Evolutionary conservation across 768 basidiomycete genomes (phyloP), one percentile per base, ranked within the genome.

Genomic region (Tulasnella sp.): DNA sequence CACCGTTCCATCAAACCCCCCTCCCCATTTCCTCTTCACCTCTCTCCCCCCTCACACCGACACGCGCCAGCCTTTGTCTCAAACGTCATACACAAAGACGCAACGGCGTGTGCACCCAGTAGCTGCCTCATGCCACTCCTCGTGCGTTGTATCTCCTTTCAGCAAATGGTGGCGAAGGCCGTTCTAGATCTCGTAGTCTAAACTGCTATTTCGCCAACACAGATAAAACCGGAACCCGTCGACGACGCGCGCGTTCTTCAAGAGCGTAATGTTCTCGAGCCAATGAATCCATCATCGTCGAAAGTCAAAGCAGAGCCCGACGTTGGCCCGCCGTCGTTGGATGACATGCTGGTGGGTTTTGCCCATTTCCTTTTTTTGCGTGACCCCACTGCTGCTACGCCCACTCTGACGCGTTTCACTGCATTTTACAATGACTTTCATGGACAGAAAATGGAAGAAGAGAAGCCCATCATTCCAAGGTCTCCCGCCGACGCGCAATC

Each of bases 161-260:
- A 52, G 32, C 67, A 52, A 29, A 47, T 42, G 35, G 40, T 42
- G 32, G 34, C 69, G 69, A 34, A 9, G 35, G 35, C 19, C 65
- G 65, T 62, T 62, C 59, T 62, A n/a, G n/a, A n/a, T n/a, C 14
- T 2, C 7, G 4, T 59, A 29, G 52, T 59, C 52, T 59, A 59
- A 59, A 59, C 52, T 11, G 52, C 9, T 59, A 59, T 59, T 6
- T 29, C 40, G 40, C 26, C 52, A 29, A 2, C 52, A 1, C 52
- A 59, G 52, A 75, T 81, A 63, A 81, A 81, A 72, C 77, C 80
- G 40, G 80, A 81, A 44, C 81, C 79, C 4, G 74, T 77, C 62
- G 80, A 80, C 22, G 72, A 71, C 9, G 72, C 62, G 17, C 69
- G 69, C 69, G 69, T 70, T 1, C 37, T 70, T 52, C 42, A 52